Conservation (phyloP, 2,329 filamentous ascomycete genomes). For the Fusarium armeniacum region DNA sequence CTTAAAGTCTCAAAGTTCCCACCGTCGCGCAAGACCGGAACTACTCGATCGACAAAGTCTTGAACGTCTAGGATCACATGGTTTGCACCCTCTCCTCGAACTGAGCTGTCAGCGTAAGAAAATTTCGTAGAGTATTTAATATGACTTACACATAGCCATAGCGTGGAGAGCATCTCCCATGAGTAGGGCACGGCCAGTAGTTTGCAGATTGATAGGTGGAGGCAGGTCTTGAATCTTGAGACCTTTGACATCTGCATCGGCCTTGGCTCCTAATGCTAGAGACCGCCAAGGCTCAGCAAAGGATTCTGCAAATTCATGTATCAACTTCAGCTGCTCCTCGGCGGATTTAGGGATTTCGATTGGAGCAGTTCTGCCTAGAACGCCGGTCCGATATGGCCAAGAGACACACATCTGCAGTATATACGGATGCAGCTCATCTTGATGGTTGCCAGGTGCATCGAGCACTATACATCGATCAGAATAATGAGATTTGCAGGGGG, state of each 20-base stretch:
- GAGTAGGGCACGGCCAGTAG: slow-evolving; percentile 60
- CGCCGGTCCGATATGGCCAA: slow-evolving; percentile 61
- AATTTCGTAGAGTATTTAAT: rapidly evolving
- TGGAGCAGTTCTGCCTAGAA: slow-evolving; percentile 49
- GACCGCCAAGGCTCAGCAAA: slow-evolving; percentile 66
- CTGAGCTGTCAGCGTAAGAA: slow-evolving; percentile 49
- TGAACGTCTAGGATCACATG: slow-evolving; percentile 67
- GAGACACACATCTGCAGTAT: slow-evolving; percentile 65
- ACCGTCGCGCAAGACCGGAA: slow-evolving; percentile 30
- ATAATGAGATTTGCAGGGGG: rapidly evolving
- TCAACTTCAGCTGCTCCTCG: slow-evolving; percentile 57
- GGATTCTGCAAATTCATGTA: slow-evolving; percentile 59
- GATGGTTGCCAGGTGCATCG: slow-evolving; percentile 61
- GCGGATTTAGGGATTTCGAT: slow-evolving; percentile 59
- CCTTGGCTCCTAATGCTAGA: slow-evolving; percentile 58
- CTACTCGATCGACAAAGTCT: slow-evolving; percentile 57
- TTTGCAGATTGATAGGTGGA: slow-evolving; percentile 55
- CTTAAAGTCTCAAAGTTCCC: slow-evolving; percentile 37
- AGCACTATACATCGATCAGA: slow-evolving; percentile 56
- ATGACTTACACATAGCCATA: slow-evolving; percentile 70
- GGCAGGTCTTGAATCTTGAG: slow-evolving; percentile 65
- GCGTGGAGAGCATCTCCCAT: slow-evolving; percentile 70
- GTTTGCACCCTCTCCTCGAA: slow-evolving; percentile 70
- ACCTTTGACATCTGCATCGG: slow-evolving; percentile 59
- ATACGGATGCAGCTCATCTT: slow-evolving; percentile 55